Evolutionary conservation across 2,329 filamentous ascomycete species (phyloP).

Genomic region (Cladophialophora carrionii): DNA sequence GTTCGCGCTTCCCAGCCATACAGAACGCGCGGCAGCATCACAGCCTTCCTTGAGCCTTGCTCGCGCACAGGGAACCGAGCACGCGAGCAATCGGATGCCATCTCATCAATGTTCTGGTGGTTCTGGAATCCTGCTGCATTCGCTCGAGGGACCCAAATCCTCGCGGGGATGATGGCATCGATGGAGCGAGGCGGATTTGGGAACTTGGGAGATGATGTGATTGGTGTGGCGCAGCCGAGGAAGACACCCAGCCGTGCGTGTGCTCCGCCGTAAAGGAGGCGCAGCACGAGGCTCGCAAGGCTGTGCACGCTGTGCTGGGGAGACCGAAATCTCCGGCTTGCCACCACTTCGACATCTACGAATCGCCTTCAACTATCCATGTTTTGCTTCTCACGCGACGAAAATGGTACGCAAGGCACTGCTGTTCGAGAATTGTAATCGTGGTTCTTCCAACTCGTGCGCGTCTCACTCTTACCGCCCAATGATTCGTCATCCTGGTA

Average conservation of each 20-base stretch:
- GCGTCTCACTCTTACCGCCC: no score
- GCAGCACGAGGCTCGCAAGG: slow-evolving; percentile 11
- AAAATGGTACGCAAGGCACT: slow-evolving; percentile 11
- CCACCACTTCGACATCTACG: neutral
- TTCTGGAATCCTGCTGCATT: slow-evolving; percentile 24
- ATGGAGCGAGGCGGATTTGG: slow-evolving; percentile 16
- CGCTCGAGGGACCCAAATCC: slow-evolving; percentile 7
- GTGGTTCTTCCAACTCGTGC: neutral
- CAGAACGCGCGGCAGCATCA: slow-evolving; percentile 3
- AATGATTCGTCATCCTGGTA: no score
- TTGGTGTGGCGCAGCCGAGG: slow-evolving; percentile 16
- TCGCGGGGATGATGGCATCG: neutral
- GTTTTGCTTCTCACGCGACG: neutral
- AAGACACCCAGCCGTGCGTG: neutral
- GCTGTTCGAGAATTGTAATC: neutral
- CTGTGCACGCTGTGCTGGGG: neutral
- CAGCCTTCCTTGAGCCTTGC: neutral
- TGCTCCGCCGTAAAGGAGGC: slow-evolving; percentile 5
- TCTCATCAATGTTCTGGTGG: slow-evolving; percentile 15
- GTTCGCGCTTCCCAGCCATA: neutral
- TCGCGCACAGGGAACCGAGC: neutral
- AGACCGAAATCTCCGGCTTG: neutral
- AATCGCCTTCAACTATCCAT: slow-evolving; percentile 1
- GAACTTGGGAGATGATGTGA: neutral
- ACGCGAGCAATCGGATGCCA: neutral